Base-by-base conservation (phyloP, 1,284 basidiomycete genomes). In the Afroboletus lepidellus region DNA sequence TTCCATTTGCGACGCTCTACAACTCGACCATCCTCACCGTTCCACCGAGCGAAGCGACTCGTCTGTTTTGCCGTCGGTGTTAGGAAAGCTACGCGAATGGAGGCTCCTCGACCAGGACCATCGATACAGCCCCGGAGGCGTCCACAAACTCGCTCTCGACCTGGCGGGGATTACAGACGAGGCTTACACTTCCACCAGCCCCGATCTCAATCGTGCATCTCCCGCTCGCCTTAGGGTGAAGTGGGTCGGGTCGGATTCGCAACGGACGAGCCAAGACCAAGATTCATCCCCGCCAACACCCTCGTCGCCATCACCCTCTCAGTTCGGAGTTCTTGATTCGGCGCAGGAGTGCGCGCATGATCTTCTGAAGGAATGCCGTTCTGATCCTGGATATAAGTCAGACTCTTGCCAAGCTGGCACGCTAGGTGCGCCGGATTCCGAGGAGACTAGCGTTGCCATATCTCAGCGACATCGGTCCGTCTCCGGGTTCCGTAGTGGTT, bases 401-500 rank as follows among this genome's bases (percentile, higher is more conserved):
- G n/a, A n/a, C n/a, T n/a, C 29, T 33, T 44, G n/a, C 16, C 53
- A 27, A 46, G 39, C 2, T 8, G 25, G 29, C 9, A 47, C 41
- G 33, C n/a, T 41, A 41, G 41, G 36, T 23, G 50, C 45, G 23
- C 50, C 50, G 53, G 53, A 52, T 44, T 50, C 60, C 50, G 61
- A 64, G 64, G 55, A 62, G 23, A 33, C 41, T 34, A n/a, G 47
- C 3, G 21, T 20, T 16, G 21, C 48, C 25, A 41, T 21, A 27
- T 43, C 51, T 9, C 39, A 24, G 36, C 55, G 50, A 46, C 41
- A 27, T 27, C 52, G 46, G 38, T 54, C 56, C 5, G 23, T 34
- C 21, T 49, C 51, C 20, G 57, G 46, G 48, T 65, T 68, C 56
- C 64, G 65, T 7, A 68, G 64, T 53, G 64, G 63, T 45, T 65